Base-by-base conservation (phyloP, 106 monocot species). In the Phalaenopsis aphrodite region DNA sequence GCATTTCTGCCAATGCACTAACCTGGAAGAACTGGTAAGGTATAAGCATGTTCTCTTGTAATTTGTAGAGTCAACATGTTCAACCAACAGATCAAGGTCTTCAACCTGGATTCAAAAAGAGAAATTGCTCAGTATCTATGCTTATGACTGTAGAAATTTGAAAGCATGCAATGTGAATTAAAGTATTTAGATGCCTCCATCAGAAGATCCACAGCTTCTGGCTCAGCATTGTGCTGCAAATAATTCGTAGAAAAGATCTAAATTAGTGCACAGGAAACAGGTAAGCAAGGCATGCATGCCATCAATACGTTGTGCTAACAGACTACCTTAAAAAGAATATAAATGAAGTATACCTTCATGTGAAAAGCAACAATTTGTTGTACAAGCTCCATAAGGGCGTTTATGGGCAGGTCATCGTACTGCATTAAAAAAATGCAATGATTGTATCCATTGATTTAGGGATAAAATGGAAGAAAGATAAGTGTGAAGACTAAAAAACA, bases 281-380 rank as follows among this genome's bases (percentile, higher is more conserved):
- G 8, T 64, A 64, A 46, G 23, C 52, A 68, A 61, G 41, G 72
- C 61, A 30, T 21, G 30, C 41, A 30, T 69, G 41, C 6, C 46
- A 61, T 41, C 36, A 74, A 81, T 24, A 42, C 23, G 5, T 56
- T 17, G 58, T 17, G 42, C 17, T 14, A 52, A 55, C 79, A 71
- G 41, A 45, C 41, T 41, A 74, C 69, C 15, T 64, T 37, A n/a
- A 79, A 30, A 65, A 49, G 7, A 58, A 24, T 41, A 42, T 15
- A 2, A 11, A 21, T 5, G 69, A 75, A 77, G 46, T 14, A 48
- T 82, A 99, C 98, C 95, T 95, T 95, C 98, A 99, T 99, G 85
- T 99, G 98, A 78, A 99, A 99, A 42, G 93, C 89, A 87, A 95
- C 91, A 83, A 99, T 99, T 81, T 99, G 93, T 78, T 95, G 88